These are phyloP conservation scores for Penicillium sclerotiorum DNA, from an alignment of 2,329 filamentous ascomycete species.

Conservation along the genomic window DNA sequence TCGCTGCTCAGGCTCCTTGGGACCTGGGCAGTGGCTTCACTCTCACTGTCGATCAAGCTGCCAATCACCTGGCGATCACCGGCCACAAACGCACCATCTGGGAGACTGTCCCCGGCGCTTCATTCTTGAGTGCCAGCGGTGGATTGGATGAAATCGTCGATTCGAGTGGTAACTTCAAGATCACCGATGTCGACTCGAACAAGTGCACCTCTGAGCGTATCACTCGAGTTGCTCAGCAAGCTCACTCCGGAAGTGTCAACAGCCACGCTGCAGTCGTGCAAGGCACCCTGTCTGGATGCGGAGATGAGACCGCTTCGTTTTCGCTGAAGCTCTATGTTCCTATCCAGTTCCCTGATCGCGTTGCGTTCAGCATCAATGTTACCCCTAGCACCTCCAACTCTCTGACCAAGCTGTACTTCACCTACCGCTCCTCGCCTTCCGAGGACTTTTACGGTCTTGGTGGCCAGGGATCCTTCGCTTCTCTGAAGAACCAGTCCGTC, in stretches of 20 bases:
- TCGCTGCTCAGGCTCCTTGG: conserved; percentile 14
- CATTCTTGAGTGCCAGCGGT: conserved; percentile 25
- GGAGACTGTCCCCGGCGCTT: conserved; percentile 17
- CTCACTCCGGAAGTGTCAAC: conserved; percentile 15
- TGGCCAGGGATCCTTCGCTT: conserved; percentile 28
- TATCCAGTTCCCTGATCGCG: conserved; percentile 19
- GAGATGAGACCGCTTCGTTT: conserved; percentile 13
- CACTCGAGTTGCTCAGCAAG: conserved; percentile 5
- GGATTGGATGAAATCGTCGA: conserved; percentile 21
- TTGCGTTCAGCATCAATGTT: conserved; percentile 21
- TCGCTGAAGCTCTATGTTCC: conserved; percentile 18
- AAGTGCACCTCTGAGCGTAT: conserved; percentile 24
- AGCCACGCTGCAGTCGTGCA: conserved; percentile 17
- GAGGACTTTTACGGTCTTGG: conserved; percentile 31
- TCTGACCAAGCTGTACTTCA: conserved; percentile 21
- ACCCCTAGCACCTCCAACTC: conserved; percentile 6
- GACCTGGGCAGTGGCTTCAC: conserved; percentile 21
- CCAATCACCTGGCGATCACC: conserved; percentile 16
- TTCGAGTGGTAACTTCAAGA: conserved; percentile 29
- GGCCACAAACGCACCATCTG: conserved; percentile 14
- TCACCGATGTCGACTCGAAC: conserved; percentile 21
- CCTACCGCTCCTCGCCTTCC: conserved; percentile 19
- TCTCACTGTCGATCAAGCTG: conserved; percentile 8
- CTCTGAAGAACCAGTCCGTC: conserved; percentile 28
- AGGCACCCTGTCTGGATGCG: conserved; percentile 21